A percentile compares a stretch with the other conserved stretches of the same genome.
These are phyloP conservation scores for Nigrograna mackinnonii DNA, from an alignment of 2,329 filamentous ascomycete species.

Conservation along the genomic window DNA sequence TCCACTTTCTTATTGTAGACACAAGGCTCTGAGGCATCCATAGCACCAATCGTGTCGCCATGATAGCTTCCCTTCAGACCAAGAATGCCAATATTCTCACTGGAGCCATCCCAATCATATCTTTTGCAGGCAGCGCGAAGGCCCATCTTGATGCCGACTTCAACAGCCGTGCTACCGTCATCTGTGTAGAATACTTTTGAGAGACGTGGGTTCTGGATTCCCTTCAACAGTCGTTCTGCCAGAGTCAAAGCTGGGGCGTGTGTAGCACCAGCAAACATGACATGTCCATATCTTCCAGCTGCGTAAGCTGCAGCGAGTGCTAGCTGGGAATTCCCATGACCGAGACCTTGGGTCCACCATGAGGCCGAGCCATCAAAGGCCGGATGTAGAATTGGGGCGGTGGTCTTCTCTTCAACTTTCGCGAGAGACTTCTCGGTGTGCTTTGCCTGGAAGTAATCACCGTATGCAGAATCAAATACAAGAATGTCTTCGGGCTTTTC, in stretches of 20 bases:
- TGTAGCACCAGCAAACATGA: conserved; percentile 84
- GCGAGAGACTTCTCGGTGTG: conserved; percentile 29
- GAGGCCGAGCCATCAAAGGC: conserved; percentile 84
- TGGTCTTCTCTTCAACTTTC: conserved; percentile 9
- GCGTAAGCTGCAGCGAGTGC: conserved; percentile 79
- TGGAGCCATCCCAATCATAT: conserved; percentile 66
- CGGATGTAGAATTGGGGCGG: conserved; percentile 56
- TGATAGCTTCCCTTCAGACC: conserved; percentile 83
- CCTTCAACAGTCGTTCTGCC: conserved; percentile 65
- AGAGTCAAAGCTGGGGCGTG: conserved; percentile 76
- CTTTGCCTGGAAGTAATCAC: conserved; percentile 74
- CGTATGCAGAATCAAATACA: conserved; percentile 78
- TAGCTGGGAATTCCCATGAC: conserved; percentile 74
- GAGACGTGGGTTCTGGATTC: conserved; percentile 66
- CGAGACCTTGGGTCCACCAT: conserved; percentile 90
- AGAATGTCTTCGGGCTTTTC: conserved; percentile 66
- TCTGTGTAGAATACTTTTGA: conserved; percentile 80
- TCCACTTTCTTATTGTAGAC: conserved; percentile 82
- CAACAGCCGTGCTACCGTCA: conserved; percentile 81
- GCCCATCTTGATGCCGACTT: conserved; percentile 86
- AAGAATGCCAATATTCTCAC: conserved; percentile 66
- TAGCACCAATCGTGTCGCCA: conserved; percentile 84
- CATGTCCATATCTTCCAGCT: conserved; percentile 81
- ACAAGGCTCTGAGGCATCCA: conserved; percentile 81
- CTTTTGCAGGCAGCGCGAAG: conserved; percentile 68